phyloP scores from a whole-genome alignment of 2,329 filamentous ascomycete genomes.

The Beauveria caledonica region DNA sequence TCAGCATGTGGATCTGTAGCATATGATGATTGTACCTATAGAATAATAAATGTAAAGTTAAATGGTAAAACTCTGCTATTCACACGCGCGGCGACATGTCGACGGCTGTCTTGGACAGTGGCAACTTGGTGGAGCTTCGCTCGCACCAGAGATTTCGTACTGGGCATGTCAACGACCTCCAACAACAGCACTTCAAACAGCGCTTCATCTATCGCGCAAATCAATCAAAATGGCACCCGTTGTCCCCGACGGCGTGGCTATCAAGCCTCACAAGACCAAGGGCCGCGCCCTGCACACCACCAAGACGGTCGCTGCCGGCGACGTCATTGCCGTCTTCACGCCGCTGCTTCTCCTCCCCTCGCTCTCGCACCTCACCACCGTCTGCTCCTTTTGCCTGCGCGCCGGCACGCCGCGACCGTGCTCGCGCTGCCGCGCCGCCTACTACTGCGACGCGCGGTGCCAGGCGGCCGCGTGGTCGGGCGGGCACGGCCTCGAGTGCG shows the following conservation, averaged over 20 bases:
- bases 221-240: neutral
- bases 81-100: neutral
- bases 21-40: neutral
- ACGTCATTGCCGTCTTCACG: conserved; percentile 36
- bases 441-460: conserved; percentile 47
- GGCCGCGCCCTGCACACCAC: conserved; percentile 41
- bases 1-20: conserved; percentile 27
- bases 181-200: neutral
- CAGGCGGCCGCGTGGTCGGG: conserved; percentile 46
- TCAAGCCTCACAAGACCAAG: conserved; percentile 16
- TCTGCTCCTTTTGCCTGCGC: conserved; percentile 44
- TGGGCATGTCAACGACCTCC: neutral
- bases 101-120: neutral
- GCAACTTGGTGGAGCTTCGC: conserved; percentile 2
- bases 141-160: conserved; percentile 6
- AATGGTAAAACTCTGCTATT: neutral
- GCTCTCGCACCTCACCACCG: conserved; percentile 29
- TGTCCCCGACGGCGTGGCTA: neutral
- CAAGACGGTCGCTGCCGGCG: conserved; percentile 34
- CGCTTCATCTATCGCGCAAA: no score
- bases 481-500: conserved; percentile 49
- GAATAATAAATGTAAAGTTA: neutral
- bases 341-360: conserved; percentile 40
- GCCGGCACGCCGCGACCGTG: conserved; percentile 31
- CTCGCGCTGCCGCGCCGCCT: conserved; percentile 42